Evolutionary conservation across 352 stramenopile species (phyloP), one percentile per base, ranked within the genome.

Genomic region (Phytophthora aleatoria): DNA sequence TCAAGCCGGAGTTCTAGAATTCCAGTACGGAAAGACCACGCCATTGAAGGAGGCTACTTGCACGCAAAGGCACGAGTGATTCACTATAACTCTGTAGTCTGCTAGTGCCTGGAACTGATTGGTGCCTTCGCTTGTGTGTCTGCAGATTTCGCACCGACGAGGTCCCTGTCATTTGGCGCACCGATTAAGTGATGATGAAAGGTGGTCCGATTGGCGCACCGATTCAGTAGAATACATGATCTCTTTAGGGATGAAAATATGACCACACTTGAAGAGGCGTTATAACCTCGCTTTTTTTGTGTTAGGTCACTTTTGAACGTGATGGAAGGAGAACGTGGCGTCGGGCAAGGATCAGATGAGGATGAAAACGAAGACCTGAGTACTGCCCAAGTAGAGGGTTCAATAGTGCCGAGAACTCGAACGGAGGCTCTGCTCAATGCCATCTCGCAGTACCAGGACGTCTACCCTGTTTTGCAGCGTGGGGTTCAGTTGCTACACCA

Each of bases 1-100:
- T 26, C 97, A 99, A 79, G 98, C 98, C 15, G 98, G 98, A 20
- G 97, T 99, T 13, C 91, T 99, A 45, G 87, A 98, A 53, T 98
- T 98, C 62, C 95, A 99, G 74, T 97, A 98, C 74, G 96, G 97
- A 38, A 79, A 89, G 12, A 81, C 75, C 5, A 99, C 96, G 5
- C 68, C 87, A 3, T 57, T 99, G 27, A 65, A 92, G 20, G 97
- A 99, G 3, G 96, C 89, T 43, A 92, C 85, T 13, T 99, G 94
- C 71, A 98, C 90, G 28, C 96, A 99, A 79, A 79, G 97, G 89
- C 92, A 76, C n/a, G 55, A 50, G 47, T 41, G 13, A 38, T 36
- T 36, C 15, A 13, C 20, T 41, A 6, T 13, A 27, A 28, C 15
- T 43, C 3, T 43, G 16, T 49, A 41, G 30, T 9, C 35, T 31